Percentiles rank a stretch among this genome's conserved stretches.
These are phyloP conservation scores for Rhizoctonia solani DNA, from an alignment of 1,284 basidiomycete species.

Conservation along the genomic window DNA sequence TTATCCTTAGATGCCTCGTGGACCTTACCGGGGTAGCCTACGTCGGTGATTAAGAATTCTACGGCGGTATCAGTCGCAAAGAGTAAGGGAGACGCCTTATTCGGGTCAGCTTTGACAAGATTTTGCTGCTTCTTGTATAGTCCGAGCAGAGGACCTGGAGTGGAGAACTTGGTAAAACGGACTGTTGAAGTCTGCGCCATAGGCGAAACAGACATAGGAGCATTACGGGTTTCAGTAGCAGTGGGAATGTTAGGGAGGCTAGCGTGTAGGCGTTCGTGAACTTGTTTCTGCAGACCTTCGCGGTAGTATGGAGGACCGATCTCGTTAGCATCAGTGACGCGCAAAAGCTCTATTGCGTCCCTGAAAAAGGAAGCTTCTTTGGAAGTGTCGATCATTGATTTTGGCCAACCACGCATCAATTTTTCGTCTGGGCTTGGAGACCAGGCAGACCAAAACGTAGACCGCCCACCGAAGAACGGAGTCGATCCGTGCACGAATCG, in stretches of 20 bases:
- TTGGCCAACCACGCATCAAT: slow-evolving; percentile 36
- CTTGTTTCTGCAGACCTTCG: not conserved
- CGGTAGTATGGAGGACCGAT: slow-evolving; percentile 11
- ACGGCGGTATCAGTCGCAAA: slow-evolving; percentile 39
- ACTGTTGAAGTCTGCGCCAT: slow-evolving; percentile 33
- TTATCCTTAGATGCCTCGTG: not conserved
- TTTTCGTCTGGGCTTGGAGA: slow-evolving; percentile 32
- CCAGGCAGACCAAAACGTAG: slow-evolving; percentile 40
- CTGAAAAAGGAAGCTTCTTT: slow-evolving; percentile 29
- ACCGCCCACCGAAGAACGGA: slow-evolving; percentile 40
- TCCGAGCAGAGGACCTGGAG: slow-evolving; percentile 42
- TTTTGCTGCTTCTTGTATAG: slow-evolving; percentile 41
- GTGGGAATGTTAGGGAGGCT: slow-evolving; percentile 2
- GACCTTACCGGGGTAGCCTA: not conserved
- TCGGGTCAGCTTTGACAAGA: slow-evolving; percentile 33
- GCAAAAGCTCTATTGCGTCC: slow-evolving; percentile 1
- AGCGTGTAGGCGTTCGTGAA: slow-evolving; percentile 1
- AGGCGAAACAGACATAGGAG: slow-evolving; percentile 36
- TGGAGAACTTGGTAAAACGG: slow-evolving; percentile 43
- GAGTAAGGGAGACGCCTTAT: slow-evolving; percentile 38
- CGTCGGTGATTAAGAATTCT: slow-evolving; percentile 34
- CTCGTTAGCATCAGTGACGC: slow-evolving; percentile 8
- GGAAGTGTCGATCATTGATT: slow-evolving; percentile 16
- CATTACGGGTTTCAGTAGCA: slow-evolving; percentile 19
- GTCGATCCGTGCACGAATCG: slow-evolving; percentile 38